Percentiles rank a stretch among this genome's conserved stretches.
phyloP scores from a whole-genome alignment of 2,329 filamentous ascomycete species.

The Talaromyces atroroseus region DNA sequence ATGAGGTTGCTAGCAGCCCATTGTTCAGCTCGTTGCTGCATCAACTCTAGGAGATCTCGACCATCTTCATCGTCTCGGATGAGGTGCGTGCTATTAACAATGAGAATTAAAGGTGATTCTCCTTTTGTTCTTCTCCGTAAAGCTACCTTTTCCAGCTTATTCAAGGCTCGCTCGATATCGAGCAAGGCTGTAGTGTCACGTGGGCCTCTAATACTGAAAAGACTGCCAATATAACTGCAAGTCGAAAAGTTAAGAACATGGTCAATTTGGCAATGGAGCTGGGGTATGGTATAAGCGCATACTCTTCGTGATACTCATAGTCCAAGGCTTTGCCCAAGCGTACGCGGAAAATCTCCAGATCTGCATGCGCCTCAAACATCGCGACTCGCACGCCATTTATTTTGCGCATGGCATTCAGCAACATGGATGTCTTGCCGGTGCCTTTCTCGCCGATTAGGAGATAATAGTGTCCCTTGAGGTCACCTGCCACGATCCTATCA shows the following conservation, averaged over 20 bases:
- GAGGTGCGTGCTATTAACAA: constrained; percentile 90
- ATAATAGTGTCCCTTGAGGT: constrained; percentile 75
- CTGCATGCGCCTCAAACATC: constrained; percentile 95
- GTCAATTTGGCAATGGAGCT: background rate
- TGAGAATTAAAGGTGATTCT: constrained; percentile 73
- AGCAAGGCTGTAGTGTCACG: constrained; percentile 86
- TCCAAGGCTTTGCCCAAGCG: constrained; percentile 89
- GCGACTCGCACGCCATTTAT: constrained; percentile 81
- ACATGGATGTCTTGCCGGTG: constrained; percentile 93
- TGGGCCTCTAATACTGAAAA: constrained; percentile 91
- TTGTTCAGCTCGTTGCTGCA: constrained; percentile 92
- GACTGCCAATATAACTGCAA: constrained; percentile 65
- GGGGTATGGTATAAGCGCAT: constrained; percentile 32
- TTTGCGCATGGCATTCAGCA: constrained; percentile 91
- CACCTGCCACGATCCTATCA: constrained; percentile 74
- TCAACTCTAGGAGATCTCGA: constrained; percentile 84
- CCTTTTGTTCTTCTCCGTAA: constrained; percentile 55
- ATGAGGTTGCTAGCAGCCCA: constrained; percentile 91
- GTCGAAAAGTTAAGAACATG: constrained; percentile 14
- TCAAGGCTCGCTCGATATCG: constrained; percentile 93
- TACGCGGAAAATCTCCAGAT: constrained; percentile 91
- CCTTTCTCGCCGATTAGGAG: constrained; percentile 92
- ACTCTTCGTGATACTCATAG: constrained; percentile 96
- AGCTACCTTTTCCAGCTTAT: constrained; percentile 96
- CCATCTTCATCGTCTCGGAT: constrained; percentile 88